Evolutionary conservation across 2,329 filamentous ascomycete species (phyloP), one percentile per base, ranked within the genome.

Genomic region (Microsporum audouinii): DNA sequence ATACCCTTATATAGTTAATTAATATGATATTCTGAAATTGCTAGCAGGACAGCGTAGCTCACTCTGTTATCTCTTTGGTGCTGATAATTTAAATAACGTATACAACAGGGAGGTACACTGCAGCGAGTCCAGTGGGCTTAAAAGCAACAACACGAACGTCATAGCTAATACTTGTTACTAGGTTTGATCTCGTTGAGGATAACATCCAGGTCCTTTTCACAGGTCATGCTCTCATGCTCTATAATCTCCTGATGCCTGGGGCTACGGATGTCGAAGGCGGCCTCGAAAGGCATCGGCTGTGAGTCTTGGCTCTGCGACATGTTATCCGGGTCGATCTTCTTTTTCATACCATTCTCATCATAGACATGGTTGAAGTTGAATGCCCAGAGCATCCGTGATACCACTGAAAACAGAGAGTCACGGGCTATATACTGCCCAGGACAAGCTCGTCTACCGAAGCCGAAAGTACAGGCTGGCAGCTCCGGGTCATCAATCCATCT

Each of bases 381-480:
- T 2, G 58, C 67, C 60, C 81, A 75, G 61, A 84, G 79, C 77
- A 84, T 80, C 36, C 81, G 72, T 0, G 80, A 78, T 61, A 84
- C 80, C n/a, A 81, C 82, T 63, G 84, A 80, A 66, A 82, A 66
- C 71, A 78, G 59, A 69, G 70, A 71, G 33, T 71, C 70, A 0
- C 61, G 63, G 2, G 71, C 72, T 43, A 76, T 67, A 61, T 68
- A 61, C 5, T 69, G 60, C 0, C 72, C 73, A 0, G 71, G 77
- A 6, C 75, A 76, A 0, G 82, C 77, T 7, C 82, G 73, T 5
- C 81, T 72, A 0, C 82, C 82, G 66, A 82, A 84, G 0, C 79
- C 82, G 63, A 84, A 81, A 6, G 77, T 80, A 0, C 82, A 78
- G 0, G 82, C 80, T 57, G 78, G 80, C 0, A 79, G 81, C 8